A percentile compares a stretch with the other conserved stretches of the same genome.
These are phyloP conservation scores for Vigna mungo DNA, from an alignment of 306 rosid species.

Conservation along the genomic window DNA sequence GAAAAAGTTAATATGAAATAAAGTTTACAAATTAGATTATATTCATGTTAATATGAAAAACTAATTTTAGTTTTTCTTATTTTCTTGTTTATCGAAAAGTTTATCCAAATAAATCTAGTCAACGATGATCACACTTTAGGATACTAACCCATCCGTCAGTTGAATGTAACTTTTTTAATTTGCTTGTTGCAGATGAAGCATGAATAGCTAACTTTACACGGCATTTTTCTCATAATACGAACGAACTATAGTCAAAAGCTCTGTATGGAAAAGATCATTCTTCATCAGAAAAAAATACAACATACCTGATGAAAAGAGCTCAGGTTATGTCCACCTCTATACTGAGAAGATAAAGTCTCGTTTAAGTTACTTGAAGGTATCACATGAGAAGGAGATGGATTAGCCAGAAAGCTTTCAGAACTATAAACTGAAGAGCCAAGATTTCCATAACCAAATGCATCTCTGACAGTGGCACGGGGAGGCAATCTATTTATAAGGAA, in stretches of 20 bases:
- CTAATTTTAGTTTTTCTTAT: too few relatives aligned
- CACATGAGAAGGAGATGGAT: conserved; percentile 46
- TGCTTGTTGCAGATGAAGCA: neutral
- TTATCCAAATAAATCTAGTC: neutral
- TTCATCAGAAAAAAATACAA: conserved; percentile 2
- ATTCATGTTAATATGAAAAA: too few relatives aligned
- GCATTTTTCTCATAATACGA: conserved; percentile 1
- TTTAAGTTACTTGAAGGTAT: conserved; percentile 48
- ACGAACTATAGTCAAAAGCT: conserved; percentile 11
- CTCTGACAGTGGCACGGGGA: conserved; percentile 46
- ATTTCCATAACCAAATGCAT: conserved; percentile 52
- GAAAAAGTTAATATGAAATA: too few relatives aligned
- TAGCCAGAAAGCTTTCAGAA: conserved; percentile 48
- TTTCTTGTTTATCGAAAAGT: too few relatives aligned
- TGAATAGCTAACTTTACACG: neutral
- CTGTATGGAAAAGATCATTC: conserved; percentile 6
- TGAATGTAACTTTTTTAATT: neutral
- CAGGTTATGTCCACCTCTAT: conserved; percentile 48
- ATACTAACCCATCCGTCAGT: neutral
- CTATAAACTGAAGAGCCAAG: conserved; percentile 48
- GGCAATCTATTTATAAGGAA: conserved; percentile 43
- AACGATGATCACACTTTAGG: conserved; percentile 11
- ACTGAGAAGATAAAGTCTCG: conserved; percentile 54
- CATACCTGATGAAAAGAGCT: conserved; percentile 61
- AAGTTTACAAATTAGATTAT: too few relatives aligned